Base-by-base conservation (phyloP, 805 yeast genomes). In the Ogataea populi-albae region DNA sequence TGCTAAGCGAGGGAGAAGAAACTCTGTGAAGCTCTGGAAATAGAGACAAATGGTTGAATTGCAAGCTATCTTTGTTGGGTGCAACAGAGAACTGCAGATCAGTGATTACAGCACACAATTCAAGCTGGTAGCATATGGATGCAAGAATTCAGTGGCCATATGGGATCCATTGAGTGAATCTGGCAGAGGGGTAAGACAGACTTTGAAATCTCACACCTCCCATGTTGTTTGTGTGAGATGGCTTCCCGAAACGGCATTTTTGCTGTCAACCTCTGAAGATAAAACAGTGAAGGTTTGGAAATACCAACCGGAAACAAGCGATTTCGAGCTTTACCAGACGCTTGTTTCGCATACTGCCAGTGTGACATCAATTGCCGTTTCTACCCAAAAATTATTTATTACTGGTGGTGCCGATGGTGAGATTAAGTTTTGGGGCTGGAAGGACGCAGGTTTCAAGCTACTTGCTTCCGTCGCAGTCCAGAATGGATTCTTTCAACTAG, bases 241-340 rank as follows among this genome's bases (percentile, higher is more conserved):
- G 65, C 59, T 73, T 26, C 77, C 73, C 1, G 54, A 52, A 2
- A 59, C 75, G 0, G 54, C 66, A 0, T 56, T 48, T 19, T 54
- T 86, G 38, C 64, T 85, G 0, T 73, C 87, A 3, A 77, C 81
- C 0, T 74, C 82, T 3, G 89, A 84, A 43, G 96, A 87, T 51
- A 72, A 75, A 6, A 55, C 61, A 4, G 65, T 86, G 1, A 69
- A 66, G 39, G 53, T 86, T 3, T 86, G 95, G 95, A 59, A 62
- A 34, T 62, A 44, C 12, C 34, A 18, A 2, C 40, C 35, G 1
- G 41, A 41, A 0, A 39, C 21, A 6, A 32, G 57, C 35, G 46
- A 54, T 1, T 65, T 71, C 38, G 38, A 30, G 6, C 41, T 62
- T 20, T 36, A 31, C 18, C 70, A 69, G 36, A 41, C 57, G 11